Evolutionary conservation across 2,329 filamentous ascomycete species (phyloP).

Genomic region (Talaromyces atroroseus): DNA sequence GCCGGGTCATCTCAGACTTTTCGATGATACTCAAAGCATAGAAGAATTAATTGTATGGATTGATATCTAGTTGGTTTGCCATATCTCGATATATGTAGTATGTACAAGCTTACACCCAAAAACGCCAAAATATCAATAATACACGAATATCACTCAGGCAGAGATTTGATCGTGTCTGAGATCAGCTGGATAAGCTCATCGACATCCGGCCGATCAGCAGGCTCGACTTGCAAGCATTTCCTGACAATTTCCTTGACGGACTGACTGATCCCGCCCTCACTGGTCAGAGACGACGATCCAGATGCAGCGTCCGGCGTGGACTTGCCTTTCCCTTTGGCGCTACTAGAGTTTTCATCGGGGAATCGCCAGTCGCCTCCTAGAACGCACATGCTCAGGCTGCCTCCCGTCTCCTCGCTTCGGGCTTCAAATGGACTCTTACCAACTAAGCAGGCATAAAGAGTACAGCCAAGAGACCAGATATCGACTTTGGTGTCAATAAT

Average conservation of each 20-base stretch:
- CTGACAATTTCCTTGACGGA: conserved; percentile 81
- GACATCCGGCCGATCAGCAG: conserved; percentile 79
- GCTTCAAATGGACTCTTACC: conserved; percentile 97
- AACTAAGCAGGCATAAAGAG: conserved; percentile 92
- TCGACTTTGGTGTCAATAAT: conserved; percentile 95
- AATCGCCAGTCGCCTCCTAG: conserved; percentile 94
- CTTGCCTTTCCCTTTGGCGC: conserved; percentile 55
- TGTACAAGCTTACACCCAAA: neutral
- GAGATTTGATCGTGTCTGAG: conserved; percentile 62
- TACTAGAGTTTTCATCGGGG: conserved; percentile 70
- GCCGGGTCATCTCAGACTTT: no score
- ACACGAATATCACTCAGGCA: conserved; percentile 46
- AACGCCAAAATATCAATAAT: neutral
- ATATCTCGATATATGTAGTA: neutral
- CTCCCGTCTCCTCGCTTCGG: conserved; percentile 91
- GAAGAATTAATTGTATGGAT: no score
- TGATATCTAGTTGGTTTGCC: no score
- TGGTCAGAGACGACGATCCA: conserved; percentile 1
- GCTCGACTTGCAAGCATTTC: conserved; percentile 80
- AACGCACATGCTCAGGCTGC: conserved; percentile 86
- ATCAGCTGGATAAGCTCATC: conserved; percentile 75
- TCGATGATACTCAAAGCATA: no score
- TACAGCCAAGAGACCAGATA: conserved; percentile 96
- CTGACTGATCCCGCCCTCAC: conserved; percentile 58
- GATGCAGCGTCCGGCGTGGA: conserved; percentile 19